Evolutionary conservation across 345 rosid genomes (phyloP).

Genomic region (Salix caprea): DNA sequence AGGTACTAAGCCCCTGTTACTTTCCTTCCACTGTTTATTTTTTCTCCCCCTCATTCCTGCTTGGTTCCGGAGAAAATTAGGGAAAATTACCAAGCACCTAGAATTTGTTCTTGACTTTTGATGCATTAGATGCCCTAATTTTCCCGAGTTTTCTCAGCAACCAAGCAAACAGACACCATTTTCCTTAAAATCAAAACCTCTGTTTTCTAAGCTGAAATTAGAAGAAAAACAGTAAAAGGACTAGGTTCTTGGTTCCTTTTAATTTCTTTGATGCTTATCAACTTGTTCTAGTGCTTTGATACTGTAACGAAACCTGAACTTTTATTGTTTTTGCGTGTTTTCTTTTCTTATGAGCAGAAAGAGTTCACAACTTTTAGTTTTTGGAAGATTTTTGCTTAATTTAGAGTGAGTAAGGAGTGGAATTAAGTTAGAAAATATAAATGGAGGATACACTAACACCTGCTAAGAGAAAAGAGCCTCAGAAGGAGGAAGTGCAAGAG

Average conservation of each 20-base stretch:
- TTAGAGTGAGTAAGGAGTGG: not conserved
- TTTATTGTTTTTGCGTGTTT: not conserved
- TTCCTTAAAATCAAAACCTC: not conserved
- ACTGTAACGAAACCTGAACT: not conserved
- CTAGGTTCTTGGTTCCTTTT: not conserved
- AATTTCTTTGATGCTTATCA: not conserved
- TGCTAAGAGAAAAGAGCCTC: slow-evolving; percentile 42
- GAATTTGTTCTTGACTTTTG: not conserved
- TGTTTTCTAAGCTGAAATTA: not conserved
- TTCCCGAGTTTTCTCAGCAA: not conserved
- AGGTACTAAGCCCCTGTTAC: not conserved
- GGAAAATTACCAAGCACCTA: not conserved
- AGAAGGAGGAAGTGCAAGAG: not conserved
- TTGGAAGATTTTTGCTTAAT: not conserved
- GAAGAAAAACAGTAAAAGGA: not conserved
- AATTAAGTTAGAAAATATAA: not conserved
- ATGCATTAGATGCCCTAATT: not conserved
- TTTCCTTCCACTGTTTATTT: not conserved
- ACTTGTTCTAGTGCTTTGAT: not conserved
- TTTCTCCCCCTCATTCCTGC: not conserved
- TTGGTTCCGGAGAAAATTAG: not conserved
- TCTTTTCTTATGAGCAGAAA: not conserved
- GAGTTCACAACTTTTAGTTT: not conserved
- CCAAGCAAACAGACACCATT: not conserved
- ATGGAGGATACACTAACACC: not conserved